A percentile compares a stretch with the other conserved stretches of the same genome.
phyloP scores from a whole-genome alignment of 352 stramenopile genomes.

The Phytophthora tentaculata region DNA sequence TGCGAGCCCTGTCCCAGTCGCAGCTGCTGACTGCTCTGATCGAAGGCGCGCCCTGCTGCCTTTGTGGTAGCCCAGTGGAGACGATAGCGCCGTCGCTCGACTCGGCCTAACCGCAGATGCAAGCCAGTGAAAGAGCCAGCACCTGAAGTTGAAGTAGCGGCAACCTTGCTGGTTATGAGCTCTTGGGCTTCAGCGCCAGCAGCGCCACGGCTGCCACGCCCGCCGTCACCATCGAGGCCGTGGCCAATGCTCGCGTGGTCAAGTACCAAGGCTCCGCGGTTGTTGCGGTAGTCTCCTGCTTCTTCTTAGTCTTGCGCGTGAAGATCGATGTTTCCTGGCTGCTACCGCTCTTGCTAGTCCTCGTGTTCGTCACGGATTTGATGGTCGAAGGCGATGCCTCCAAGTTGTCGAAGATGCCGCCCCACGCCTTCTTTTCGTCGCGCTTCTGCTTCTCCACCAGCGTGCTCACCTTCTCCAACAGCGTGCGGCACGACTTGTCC shows the following conservation, averaged over 20 bases:
- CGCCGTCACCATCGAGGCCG: slow-evolving; percentile 73
- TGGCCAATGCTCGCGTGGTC: slow-evolving; percentile 61
- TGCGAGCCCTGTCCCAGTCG: slow-evolving; percentile 30
- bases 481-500: slow-evolving; percentile 79
- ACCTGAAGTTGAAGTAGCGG: slow-evolving; percentile 26
- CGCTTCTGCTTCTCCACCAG: slow-evolving; percentile 76
- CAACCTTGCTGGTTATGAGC: slow-evolving; percentile 31
- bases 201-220: slow-evolving; percentile 69
- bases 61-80: slow-evolving; percentile 26
- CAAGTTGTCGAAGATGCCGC: slow-evolving; percentile 76
- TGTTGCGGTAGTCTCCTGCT: slow-evolving; percentile 27
- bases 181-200: slow-evolving; percentile 68
- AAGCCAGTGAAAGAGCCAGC: slow-evolving; percentile 24
- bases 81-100: slow-evolving; percentile 14
- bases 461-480: slow-evolving; percentile 79
- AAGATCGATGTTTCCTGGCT: slow-evolving; percentile 70
- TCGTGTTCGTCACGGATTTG: slow-evolving; percentile 24
- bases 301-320: slow-evolving; percentile 68
- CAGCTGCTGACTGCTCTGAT: slow-evolving; percentile 29
- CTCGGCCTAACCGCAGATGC: slow-evolving; percentile 14
- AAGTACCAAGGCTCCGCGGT: slow-evolving; percentile 63
- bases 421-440: slow-evolving; percentile 83
- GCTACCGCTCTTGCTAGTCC: slow-evolving; percentile 19
- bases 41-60: slow-evolving; percentile 4
- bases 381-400: slow-evolving; percentile 36